phyloP scores from a whole-genome alignment of 148 eudicot species.

The Dysphania ambrosioides region DNA sequence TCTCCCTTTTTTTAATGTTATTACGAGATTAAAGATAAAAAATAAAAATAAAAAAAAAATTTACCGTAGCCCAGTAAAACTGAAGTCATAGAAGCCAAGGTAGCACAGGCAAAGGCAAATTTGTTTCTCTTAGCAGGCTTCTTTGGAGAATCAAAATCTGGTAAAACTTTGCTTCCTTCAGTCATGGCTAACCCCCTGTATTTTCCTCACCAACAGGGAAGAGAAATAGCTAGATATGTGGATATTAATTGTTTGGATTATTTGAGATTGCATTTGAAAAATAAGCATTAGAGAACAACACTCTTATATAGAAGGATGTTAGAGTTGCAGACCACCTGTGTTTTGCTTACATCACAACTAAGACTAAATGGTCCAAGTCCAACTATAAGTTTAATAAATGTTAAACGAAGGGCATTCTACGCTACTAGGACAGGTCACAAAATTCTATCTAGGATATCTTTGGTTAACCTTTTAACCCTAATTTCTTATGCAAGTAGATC shows the following conservation, averaged over 20 bases:
- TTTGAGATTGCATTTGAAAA: background rate
- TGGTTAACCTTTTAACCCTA: background rate
- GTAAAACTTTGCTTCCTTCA: constrained; percentile 17
- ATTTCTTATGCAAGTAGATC: background rate
- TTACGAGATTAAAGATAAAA: too few species aligned
- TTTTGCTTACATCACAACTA: constrained; percentile 7
- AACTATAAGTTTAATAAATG: too few species aligned
- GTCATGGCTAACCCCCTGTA: background rate
- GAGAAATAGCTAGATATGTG: too few species aligned
- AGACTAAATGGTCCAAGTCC: constrained; percentile 3
- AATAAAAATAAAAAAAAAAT: background rate
- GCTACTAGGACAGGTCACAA: background rate
- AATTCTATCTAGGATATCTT: background rate
- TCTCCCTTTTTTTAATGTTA: too few species aligned
- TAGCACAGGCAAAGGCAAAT: constrained; percentile 54
- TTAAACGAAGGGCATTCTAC: background rate
- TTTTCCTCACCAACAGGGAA: background rate
- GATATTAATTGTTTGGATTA: too few species aligned
- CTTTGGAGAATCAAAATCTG: constrained; percentile 30
- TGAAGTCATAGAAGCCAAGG: constrained; percentile 56
- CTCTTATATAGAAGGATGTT: too few species aligned
- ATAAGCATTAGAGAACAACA: too few species aligned
- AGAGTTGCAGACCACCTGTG: too few species aligned
- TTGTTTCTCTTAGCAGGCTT: constrained; percentile 46
- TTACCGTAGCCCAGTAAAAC: constrained; percentile 55